A percentile compares a stretch with the other conserved stretches of the same genome.
phyloP scores from a whole-genome alignment of 441 rosid genomes.

The Theobroma grandiflorum region DNA sequence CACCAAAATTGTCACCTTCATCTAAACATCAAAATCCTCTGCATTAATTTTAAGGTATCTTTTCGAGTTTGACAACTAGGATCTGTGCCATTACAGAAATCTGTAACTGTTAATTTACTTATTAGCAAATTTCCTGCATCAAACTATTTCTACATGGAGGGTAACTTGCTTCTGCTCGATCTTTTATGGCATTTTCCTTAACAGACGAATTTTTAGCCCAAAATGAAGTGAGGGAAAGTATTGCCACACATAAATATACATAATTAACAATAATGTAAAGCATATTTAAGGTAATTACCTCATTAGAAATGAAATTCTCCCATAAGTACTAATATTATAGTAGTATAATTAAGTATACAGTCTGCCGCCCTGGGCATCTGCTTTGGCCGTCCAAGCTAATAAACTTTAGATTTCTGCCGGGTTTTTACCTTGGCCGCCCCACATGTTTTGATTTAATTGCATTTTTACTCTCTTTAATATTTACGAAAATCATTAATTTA shows the following conservation, averaged over 20 bases:
- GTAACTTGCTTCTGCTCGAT: no score
- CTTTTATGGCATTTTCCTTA: no score
- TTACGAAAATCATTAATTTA: no score
- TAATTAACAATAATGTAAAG: no score
- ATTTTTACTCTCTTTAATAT: background rate
- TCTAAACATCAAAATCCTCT: background rate
- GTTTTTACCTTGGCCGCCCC: constrained; percentile 1
- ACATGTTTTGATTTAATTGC: background rate
- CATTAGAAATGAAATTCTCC: background rate
- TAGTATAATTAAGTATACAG: background rate
- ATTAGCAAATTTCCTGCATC: background rate
- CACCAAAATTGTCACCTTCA: background rate
- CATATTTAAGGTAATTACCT: background rate
- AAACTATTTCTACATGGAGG: background rate
- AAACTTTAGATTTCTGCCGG: background rate
- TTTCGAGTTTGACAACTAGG: background rate
- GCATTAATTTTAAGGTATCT: background rate
- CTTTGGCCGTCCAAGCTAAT: constrained; percentile 16
- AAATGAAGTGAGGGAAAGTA: no score
- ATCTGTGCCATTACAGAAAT: background rate
- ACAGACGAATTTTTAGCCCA: no score
- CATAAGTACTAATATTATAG: no score
- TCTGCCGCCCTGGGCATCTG: constrained; percentile 1
- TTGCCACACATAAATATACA: no score
- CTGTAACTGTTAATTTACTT: no score